phyloP scores from a whole-genome alignment of 1,139 yeast genomes.

The Candida albicans region DNA sequence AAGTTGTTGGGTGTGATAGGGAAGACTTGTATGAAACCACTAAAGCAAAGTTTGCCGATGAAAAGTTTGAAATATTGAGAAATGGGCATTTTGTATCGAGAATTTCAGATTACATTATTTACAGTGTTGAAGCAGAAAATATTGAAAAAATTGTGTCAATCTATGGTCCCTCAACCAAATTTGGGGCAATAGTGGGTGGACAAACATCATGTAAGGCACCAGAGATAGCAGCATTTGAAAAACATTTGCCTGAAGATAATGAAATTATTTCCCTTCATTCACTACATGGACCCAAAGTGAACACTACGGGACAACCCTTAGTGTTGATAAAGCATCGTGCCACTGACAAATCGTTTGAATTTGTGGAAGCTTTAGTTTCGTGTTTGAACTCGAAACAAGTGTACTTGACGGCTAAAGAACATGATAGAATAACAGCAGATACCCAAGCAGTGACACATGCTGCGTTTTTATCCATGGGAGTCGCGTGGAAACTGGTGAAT shows the following conservation, averaged over 20 bases:
- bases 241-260: conserved; percentile 68
- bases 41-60: conserved; percentile 39
- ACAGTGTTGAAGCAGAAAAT: conserved; percentile 88
- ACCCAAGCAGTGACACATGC: conserved; percentile 99
- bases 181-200: conserved; percentile 94
- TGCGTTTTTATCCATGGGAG: conserved; percentile 94
- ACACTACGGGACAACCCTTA: conserved; percentile 88
- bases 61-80: conserved; percentile 52
- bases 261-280: conserved; percentile 88
- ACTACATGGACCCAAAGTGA: conserved; percentile 89
- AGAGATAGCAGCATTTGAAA: conserved; percentile 84
- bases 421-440: conserved; percentile 93
- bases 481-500: conserved; percentile 83
- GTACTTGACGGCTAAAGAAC: conserved; percentile 77
- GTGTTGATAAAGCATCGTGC: conserved; percentile 81
- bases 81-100: conserved; percentile 88
- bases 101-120: conserved; percentile 74
- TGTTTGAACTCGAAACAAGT: conserved; percentile 80
- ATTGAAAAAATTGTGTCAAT: conserved; percentile 66
- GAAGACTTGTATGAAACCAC: conserved; percentile 62
- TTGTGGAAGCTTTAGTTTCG: conserved; percentile 64
- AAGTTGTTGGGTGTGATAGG: conserved; percentile 85
- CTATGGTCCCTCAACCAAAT: conserved; percentile 86
- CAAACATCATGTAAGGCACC: conserved; percentile 95
- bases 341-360: conserved; percentile 49